Conservation (phyloP, 305 asterid species). For the Ilex paraguariensis region DNA sequence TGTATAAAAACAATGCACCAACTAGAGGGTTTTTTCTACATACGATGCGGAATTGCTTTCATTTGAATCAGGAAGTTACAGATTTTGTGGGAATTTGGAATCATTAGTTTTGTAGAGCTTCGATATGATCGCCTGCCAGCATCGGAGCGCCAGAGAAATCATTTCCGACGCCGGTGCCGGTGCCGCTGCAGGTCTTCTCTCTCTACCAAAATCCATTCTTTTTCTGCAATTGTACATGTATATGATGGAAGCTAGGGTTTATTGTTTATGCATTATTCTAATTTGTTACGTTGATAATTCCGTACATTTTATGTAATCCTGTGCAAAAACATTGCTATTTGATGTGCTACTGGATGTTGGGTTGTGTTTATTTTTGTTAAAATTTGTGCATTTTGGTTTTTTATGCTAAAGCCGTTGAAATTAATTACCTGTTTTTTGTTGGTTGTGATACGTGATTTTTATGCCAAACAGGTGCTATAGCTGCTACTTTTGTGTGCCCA, state of each 20-base stretch:
- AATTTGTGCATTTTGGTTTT: slow-evolving; percentile 1
- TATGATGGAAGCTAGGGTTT: background rate
- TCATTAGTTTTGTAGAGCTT: background rate
- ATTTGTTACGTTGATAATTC: background rate
- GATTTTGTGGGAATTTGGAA: background rate
- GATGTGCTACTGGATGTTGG: background rate
- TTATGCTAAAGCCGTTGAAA: no score
- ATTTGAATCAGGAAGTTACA: no score
- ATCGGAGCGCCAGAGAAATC: slow-evolving; percentile 46
- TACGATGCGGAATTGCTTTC: no score
- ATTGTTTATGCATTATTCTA: no score
- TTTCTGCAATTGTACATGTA: background rate
- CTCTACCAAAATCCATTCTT: slow-evolving; percentile 6
- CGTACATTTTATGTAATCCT: background rate
- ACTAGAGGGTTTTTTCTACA: no score
- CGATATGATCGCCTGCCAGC: slow-evolving; percentile 25
- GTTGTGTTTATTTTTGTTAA: slow-evolving; percentile 9
- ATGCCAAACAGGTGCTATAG: slow-evolving; percentile 65
- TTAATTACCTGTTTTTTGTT: background rate
- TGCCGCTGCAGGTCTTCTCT: slow-evolving; percentile 76
- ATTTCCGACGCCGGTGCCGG: slow-evolving; percentile 81
- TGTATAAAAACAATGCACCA: no score
- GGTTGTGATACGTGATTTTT: background rate
- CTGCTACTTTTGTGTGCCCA: slow-evolving; percentile 90
- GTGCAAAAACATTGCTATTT: slow-evolving; percentile 1